These are phyloP conservation scores for Cryphonectria parasitica DNA, from an alignment of 2,329 filamentous ascomycete species.

Conservation along the genomic window DNA sequence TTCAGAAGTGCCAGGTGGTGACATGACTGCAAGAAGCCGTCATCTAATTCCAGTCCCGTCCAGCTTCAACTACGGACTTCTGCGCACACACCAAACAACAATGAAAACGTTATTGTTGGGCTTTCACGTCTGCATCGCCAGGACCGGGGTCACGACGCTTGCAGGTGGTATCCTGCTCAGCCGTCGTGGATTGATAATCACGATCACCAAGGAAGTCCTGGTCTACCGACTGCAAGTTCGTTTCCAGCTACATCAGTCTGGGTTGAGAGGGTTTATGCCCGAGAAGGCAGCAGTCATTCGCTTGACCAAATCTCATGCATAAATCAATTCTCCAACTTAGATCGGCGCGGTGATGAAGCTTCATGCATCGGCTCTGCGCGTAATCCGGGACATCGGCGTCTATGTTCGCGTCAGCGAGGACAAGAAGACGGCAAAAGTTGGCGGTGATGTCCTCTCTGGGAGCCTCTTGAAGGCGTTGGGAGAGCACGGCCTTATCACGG, in stretches of 20 bases:
- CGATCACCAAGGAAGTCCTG: conserved; percentile 29
- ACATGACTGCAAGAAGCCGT: background rate
- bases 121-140: conserved; percentile 31
- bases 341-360: conserved; percentile 32
- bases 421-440: conserved; percentile 29
- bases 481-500: conserved; percentile 28
- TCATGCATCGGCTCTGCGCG: conserved; percentile 32
- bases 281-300: too few species aligned
- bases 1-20: too few species aligned
- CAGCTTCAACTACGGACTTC: too few species aligned
- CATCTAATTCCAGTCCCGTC: background rate
- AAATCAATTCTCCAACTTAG: background rate
- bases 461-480: conserved; percentile 28
- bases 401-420: conserved; percentile 13
- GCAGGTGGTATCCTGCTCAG: conserved; percentile 31
- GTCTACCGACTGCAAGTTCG: conserved; percentile 30
- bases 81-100: background rate
- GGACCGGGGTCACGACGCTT: conserved; percentile 32
- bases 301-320: too few species aligned
- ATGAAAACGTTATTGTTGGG: conserved; percentile 6
- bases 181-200: conserved; percentile 32
- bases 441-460: conserved; percentile 29
- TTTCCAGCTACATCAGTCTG: background rate
- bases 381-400: conserved; percentile 28
- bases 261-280: background rate